A percentile compares a stretch with the other conserved stretches of the same genome.
These are phyloP conservation scores for Hyphopichia homilentoma DNA, from an alignment of 805 yeast species.

Conservation along the genomic window DNA sequence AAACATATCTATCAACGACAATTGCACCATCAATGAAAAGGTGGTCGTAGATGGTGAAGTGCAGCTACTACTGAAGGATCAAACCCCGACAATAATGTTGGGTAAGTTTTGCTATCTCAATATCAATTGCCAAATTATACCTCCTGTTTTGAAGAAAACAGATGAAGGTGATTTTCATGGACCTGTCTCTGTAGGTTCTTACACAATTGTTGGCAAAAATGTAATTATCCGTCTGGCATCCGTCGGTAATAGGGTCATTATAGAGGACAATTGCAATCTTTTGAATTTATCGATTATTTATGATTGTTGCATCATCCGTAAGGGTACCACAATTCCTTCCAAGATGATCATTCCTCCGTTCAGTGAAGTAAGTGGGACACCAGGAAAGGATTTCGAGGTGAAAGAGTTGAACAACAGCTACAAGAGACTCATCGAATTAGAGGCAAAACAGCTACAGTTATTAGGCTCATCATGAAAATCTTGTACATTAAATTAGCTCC, in stretches of 20 bases:
- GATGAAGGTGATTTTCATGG: slow-evolving; percentile 11
- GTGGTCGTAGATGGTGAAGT: slow-evolving; percentile 36
- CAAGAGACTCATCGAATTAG: slow-evolving; percentile 32
- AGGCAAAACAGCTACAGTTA: slow-evolving; percentile 26
- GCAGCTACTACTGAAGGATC: slow-evolving; percentile 5
- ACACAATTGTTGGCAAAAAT: slow-evolving; percentile 37
- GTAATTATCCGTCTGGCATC: slow-evolving; percentile 30
- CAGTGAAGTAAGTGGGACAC: slow-evolving; percentile 40
- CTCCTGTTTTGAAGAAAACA: slow-evolving; percentile 18
- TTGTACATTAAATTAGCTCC: neutral
- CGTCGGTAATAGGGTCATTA: slow-evolving; percentile 47
- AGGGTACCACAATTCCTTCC: slow-evolving; percentile 39
- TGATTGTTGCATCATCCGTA: slow-evolving; percentile 49
- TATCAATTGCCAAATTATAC: slow-evolving; percentile 21
- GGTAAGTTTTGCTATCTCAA: slow-evolving; percentile 47
- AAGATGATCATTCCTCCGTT: slow-evolving; percentile 50
- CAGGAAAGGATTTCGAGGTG: slow-evolving; percentile 28
- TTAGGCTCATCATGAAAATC: slow-evolving; percentile 12
- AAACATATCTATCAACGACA: slow-evolving; percentile 43
- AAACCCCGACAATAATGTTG: slow-evolving; percentile 29
- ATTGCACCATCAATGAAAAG: slow-evolving; percentile 38
- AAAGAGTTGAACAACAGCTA: slow-evolving; percentile 25
- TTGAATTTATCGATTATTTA: slow-evolving; percentile 37
- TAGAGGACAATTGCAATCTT: slow-evolving; percentile 41
- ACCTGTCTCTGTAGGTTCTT: slow-evolving; percentile 44